Evolutionary conservation across 202 grass and related monocot species (phyloP).

Genomic region (Digitaria exilis): DNA sequence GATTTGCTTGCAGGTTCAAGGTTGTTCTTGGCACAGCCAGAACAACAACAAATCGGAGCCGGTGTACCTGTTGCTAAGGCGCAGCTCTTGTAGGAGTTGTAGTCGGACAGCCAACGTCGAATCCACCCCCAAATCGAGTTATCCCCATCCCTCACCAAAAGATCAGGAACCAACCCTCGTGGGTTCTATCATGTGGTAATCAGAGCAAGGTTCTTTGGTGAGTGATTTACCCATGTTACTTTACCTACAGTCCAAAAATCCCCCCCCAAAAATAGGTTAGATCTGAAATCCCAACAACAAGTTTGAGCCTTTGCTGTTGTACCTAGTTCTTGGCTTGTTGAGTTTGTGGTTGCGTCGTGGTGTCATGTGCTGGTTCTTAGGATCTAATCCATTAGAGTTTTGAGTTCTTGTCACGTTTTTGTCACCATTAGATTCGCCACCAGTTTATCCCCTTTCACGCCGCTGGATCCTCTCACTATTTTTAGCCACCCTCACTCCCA

Average conservation of each 20-base stretch:
- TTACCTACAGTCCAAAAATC: not conserved
- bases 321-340: not conserved
- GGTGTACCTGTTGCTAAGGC: no score
- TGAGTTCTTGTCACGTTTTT: not conserved
- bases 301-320: not conserved
- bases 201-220: not conserved
- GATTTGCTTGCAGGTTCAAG: no score
- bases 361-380: not conserved
- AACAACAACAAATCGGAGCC: no score
- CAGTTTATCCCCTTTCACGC: not conserved
- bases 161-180: not conserved
- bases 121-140: no score
- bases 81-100: no score
- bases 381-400: not conserved
- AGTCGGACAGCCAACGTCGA: no score
- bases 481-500: no score
- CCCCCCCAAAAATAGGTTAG: not conserved
- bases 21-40: no score
- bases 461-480: no score
- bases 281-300: not conserved
- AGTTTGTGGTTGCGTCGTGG: not conserved
- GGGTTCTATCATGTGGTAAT: not conserved
- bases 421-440: not conserved
- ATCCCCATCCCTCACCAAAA: no score
- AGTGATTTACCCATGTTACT: not conserved